Base-by-base conservation (phyloP, 495 filamentous ascomycete genomes). In the Lichenothelia convexa region DNA sequence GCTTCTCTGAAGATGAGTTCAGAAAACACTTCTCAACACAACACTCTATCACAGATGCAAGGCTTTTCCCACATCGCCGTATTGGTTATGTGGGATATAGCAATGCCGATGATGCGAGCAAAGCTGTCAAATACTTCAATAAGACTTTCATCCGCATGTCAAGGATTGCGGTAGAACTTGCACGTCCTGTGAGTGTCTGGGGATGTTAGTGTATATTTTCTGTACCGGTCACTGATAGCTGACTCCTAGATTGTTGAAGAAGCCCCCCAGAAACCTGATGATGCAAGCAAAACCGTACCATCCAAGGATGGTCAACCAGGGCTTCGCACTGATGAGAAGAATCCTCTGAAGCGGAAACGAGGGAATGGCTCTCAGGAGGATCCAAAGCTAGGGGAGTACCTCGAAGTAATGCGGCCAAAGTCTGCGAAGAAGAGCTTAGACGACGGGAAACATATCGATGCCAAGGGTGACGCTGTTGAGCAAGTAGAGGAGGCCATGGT, bases 61-160 rank as follows among this genome's bases (percentile, higher is more conserved):
- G 86, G 64, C 68, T 92, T 41, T 75, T 94, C 53, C 73, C 85
- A 15, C 69, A 79, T 47, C 71, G 89, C 48, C 70, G 84, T 38
- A 93, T 97, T 60, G 89, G 85, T 45, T 99, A 93, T 65, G 73
- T 99, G 41, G 89, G 89, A 41, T 95, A 86, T 65, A 87, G 80
- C 58, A 81, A 69, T 36, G 63, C 72, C 30, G 71, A 86, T 42
- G 78, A 78, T 46, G 89, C 89, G 33, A 59, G 65, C 30, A 66
- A 72, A 45, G 89, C 89, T 32, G 78, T 87, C 43, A 81, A 80
- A 49, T 93, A 92, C 59, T 92, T 93, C 69, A 85, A 99, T 61
- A 80, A 72, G 49, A 71, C 85, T 41, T 97, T 85, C 57, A 80
- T 97, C 43, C 81, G 84, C 41, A 91, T 92, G 85, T 91, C 85